These are phyloP conservation scores for Vickermania ingenoplastis DNA, from an alignment of 208 protist genomes.

Conservation along the genomic window DNA sequence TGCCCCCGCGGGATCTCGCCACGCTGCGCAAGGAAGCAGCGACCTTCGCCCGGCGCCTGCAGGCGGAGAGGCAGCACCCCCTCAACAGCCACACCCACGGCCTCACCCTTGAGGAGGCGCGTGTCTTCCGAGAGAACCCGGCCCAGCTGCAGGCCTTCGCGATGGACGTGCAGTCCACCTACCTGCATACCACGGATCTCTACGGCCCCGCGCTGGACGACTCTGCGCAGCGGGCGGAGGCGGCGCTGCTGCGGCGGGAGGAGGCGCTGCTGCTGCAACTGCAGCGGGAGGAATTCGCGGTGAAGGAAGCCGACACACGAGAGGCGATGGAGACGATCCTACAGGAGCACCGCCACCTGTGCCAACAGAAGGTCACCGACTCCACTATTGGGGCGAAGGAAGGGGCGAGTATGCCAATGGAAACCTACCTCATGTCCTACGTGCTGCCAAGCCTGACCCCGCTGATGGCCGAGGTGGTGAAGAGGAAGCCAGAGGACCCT, in stretches of 20 bases:
- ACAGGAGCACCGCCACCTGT: slow-evolving; percentile 31
- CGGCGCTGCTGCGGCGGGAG: slow-evolving; percentile 7
- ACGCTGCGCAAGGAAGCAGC: slow-evolving; percentile 4
- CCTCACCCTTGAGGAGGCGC: background rate
- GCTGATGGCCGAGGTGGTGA: slow-evolving; percentile 80
- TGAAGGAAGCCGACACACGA: slow-evolving; percentile 15
- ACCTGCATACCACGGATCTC: background rate
- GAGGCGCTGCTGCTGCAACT: slow-evolving; percentile 10
- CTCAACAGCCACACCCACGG: background rate
- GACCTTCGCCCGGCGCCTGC: background rate
- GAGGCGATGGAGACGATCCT: slow-evolving; percentile 17
- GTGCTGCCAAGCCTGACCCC: slow-evolving; percentile 89
- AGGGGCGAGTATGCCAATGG: slow-evolving; percentile 40
- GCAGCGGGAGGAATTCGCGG: slow-evolving; percentile 14
- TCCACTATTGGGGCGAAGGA: slow-evolving; percentile 9
- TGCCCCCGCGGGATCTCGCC: slow-evolving; percentile 14
- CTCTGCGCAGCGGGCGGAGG: slow-evolving; percentile 1
- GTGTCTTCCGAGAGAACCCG: background rate
- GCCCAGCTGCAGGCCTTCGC: slow-evolving; percentile 2
- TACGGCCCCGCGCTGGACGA: slow-evolving; percentile 6
- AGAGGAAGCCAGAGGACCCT: slow-evolving; percentile 85
- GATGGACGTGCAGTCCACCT: background rate
- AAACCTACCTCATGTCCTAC: slow-evolving; percentile 89
- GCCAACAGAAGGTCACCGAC: slow-evolving; percentile 60
- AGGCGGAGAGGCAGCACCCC: background rate